Evolutionary conservation across 352 stramenopile species (phyloP).

Genomic region (Ophiocytium majus): DNA sequence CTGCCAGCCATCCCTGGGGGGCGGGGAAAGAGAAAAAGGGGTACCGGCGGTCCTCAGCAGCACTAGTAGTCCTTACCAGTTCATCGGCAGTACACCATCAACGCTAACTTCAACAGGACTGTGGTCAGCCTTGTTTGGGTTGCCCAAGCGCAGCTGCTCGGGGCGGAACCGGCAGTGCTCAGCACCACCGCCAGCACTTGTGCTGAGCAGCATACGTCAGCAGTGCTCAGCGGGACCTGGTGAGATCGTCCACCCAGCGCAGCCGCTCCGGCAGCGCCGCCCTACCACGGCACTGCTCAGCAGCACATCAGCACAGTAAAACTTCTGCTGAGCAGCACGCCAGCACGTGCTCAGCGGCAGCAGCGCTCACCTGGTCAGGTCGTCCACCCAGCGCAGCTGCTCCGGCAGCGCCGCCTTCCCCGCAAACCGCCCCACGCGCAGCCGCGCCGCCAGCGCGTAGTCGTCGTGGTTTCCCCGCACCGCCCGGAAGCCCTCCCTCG

Average conservation of each 20-base stretch:
- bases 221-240: neutral
- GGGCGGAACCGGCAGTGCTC: too few species aligned
- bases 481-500: constrained; percentile 41
- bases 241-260: neutral
- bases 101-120: too few species aligned
- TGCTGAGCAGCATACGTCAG: neutral
- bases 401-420: neutral
- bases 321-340: neutral
- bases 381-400: constrained; percentile 32
- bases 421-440: constrained; percentile 43
- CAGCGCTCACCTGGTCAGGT: constrained; percentile 42
- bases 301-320: neutral
- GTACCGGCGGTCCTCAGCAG: neutral
- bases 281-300: neutral
- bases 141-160: too few species aligned
- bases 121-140: too few species aligned
- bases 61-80: too few species aligned
- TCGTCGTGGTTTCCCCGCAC: constrained; percentile 57
- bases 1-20: neutral
- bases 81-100: too few species aligned
- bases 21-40: neutral
- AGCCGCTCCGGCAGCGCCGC: neutral
- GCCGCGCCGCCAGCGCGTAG: constrained; percentile 33
- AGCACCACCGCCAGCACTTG: neutral
- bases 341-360: neutral